Conservation (phyloP, 2,329 filamentous ascomycete genomes). For the Fusarium sacchari region DNA sequence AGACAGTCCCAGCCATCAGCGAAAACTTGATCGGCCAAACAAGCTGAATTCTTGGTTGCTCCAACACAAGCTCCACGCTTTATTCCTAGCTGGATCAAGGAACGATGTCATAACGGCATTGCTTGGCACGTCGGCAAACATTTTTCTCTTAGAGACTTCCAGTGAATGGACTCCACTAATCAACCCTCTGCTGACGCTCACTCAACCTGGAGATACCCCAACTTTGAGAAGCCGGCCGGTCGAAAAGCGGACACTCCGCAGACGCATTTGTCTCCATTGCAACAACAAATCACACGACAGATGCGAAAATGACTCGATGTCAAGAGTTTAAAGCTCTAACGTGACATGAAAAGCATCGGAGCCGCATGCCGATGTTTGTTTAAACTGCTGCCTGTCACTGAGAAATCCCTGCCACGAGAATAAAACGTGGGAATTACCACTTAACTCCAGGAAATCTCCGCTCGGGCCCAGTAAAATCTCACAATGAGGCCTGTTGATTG, state of each 20-base stretch:
- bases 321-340: neutral
- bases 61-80: neutral
- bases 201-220: neutral
- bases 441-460: neutral
- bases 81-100: neutral
- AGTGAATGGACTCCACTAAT: neutral
- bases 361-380: neutral
- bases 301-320: neutral
- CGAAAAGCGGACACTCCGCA: neutral
- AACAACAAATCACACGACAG: neutral
- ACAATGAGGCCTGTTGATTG: neutral
- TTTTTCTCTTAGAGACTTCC: neutral
- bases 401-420: constrained; percentile 1
- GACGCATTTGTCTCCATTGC: neutral
- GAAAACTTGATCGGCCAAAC: neutral
- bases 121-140: neutral
- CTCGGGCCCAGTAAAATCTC: neutral
- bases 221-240: neutral
- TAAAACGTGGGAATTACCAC: neutral
- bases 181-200: neutral
- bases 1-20: neutral
- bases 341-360: neutral
- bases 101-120: neutral
- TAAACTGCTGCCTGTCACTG: neutral
- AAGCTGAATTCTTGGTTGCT: neutral